Base-by-base conservation (phyloP, 306 rosid genomes). In the Herpetospermum pedunculosum region DNA sequence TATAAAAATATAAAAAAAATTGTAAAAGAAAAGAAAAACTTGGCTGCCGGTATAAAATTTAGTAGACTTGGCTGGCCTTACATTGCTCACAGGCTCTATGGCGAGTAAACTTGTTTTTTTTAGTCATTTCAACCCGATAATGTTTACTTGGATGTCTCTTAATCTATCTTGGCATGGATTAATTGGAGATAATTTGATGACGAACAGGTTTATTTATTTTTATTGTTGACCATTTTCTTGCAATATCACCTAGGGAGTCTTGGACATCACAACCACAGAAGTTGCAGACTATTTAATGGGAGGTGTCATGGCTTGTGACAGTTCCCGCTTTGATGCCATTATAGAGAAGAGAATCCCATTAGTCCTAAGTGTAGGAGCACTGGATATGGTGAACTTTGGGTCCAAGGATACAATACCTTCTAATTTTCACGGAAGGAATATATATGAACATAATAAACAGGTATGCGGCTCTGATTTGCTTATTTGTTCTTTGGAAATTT, bases 361-460 rank as follows among this genome's bases (percentile, higher is more conserved):
- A 58, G 96, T 89, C 69, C 77, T 90, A 35, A 90, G 96, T 35
- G 88, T 89, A 21, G 98, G 98, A 77, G 96, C 98, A 52, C 80
- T 93, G 74, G 98, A 93, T 86, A 86, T 89, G 96, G 97, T 90
- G 71, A 93, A 89, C 81, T 93, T 89, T 77, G 97, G 98, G 78
- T 81, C 90, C 18, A 90, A 79, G 80, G 90, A 90, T 81, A 89
- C 94, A 44, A 77, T 93, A 79, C 92, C 96, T 28, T 82, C 80
- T 38, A 44, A 74, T 49, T 93, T 87, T 78, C 90, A 83, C 69
- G 81, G 80, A 54, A 86, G 98, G 76, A 83, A 86, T 81, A 85
- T 87, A 75, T 81, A 86, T 79, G 97, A 88, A 64, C 98, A 89
- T 74, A 90, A 82, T 79, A 87, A 87, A 76, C 94, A 93, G 98